A percentile compares a stretch with the other conserved stretches of the same genome.
phyloP scores from a whole-genome alignment of 176 grass and related monocot species.

The Thinopyrum elongatum region DNA sequence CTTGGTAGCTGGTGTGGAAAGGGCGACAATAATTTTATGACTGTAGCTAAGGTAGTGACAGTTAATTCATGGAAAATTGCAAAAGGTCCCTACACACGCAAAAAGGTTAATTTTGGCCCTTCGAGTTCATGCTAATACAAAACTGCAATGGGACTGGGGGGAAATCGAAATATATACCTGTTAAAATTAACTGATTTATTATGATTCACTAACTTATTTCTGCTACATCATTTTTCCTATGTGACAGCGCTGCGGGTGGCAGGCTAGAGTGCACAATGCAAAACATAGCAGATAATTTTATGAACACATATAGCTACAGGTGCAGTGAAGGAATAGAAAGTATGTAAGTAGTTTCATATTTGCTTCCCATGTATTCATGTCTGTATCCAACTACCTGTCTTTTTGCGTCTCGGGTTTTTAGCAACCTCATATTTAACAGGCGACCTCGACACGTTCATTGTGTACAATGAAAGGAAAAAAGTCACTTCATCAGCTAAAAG shows the following conservation, averaged over 20 bases:
- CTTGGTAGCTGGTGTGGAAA: not conserved
- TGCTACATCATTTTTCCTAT: conserved; percentile 1
- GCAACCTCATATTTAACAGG: conserved; percentile 42
- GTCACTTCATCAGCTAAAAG: conserved; percentile 99
- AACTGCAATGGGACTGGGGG: not conserved
- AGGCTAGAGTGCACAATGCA: conserved; percentile 98
- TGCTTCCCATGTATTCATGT: not conserved
- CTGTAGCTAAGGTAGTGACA: not conserved
- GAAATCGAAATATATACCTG: not conserved
- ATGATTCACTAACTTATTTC: conserved; percentile 1
- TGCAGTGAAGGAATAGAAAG: conserved; percentile 81
- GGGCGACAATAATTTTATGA: not conserved
- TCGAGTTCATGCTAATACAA: not conserved
- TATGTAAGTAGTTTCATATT: conserved; percentile 55
- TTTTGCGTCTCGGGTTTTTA: conserved; percentile 22
- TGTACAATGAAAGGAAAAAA: conserved; percentile 94
- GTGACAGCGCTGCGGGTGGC: conserved; percentile 67
- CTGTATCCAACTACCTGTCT: not conserved
- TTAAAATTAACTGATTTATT: conserved; percentile 22
- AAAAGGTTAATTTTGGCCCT: not conserved
- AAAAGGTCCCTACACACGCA: not conserved
- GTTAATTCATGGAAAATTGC: not conserved
- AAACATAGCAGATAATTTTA: conserved; percentile 91
- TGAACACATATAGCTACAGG: conserved; percentile 64
- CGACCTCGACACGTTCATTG: conserved; percentile 83